Base-by-base conservation (phyloP, 1,284 basidiomycete genomes). In the Ustilago crameri region DNA sequence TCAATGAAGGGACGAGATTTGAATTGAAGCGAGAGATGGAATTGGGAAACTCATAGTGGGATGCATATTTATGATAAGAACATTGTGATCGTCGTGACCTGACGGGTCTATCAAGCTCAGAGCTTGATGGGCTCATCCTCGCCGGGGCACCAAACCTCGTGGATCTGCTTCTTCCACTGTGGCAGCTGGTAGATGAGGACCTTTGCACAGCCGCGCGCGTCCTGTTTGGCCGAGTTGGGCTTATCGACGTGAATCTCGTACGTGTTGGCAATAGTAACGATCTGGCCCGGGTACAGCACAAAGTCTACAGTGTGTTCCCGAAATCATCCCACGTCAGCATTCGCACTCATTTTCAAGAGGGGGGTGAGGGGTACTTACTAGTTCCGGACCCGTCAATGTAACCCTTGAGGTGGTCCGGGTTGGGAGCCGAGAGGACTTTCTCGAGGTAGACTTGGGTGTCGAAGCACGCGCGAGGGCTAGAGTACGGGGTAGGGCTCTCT, bases 121-220 rank as follows among this genome's bases (percentile, higher is more conserved):
- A 66, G 40, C 35, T 49, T 2, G 30, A 67, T 49, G 9, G 57
- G 53, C 17, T 53, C 23, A n/a, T 67, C 12, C n/a, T 27, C 23
- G 10, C 58, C 53, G 14, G 64, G 49, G 38, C 64, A 67, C 50
- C 52, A 60, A 30, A 17, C 14, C n/a, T 53, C 22, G 17, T 57
- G 32, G 8, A 51, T 0, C 48, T 52, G 18, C 32, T 27, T 8
- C n/a, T 9, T 47, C 49, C 49, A 56, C 15, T 51, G 3, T 9
- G 57, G 52, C 40, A 44, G n/a, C 0, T 34, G 26, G 20, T 60
- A 49, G 27, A 66, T 45, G 22, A n/a, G 37, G 24, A 66, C 45
- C 8, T 37, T 8, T 0, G 45, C 32, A n/a, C 64, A 61, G 37
- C 57, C 53, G 8, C 26, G 49, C 18, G 20, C 32, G 22, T 17